Evolutionary conservation across 2,329 filamentous ascomycete genomes (phyloP).

Genomic region (Cercospora sesami): DNA sequence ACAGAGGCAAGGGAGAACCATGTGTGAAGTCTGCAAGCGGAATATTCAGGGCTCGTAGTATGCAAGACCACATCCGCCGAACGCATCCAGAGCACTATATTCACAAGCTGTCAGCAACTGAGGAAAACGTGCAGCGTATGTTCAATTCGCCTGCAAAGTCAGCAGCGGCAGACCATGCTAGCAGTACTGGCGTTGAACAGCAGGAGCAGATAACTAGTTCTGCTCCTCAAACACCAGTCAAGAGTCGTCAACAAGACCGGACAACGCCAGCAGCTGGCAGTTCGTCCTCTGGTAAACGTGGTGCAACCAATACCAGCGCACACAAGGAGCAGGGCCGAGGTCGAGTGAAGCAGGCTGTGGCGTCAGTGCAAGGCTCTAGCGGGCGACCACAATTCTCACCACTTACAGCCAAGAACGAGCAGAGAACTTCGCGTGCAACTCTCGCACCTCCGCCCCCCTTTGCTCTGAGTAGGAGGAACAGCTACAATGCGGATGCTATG

Average conservation of each 20-base stretch:
- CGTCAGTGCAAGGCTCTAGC: neutral
- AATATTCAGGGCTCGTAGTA: neutral
- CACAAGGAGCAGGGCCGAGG: neutral
- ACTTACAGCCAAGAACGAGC: neutral
- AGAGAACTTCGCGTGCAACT: neutral
- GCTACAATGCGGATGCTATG: neutral
- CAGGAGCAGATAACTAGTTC: neutral
- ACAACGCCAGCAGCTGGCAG: neutral
- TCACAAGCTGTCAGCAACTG: neutral
- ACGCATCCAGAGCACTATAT: constrained; percentile 6
- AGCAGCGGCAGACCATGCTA: neutral
- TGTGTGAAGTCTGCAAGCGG: neutral
- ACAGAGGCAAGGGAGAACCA: neutral
- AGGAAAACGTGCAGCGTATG: neutral
- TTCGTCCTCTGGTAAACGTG: neutral
- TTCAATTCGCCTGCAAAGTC: neutral
- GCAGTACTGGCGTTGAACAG: neutral
- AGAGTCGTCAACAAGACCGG: neutral
- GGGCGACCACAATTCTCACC: neutral
- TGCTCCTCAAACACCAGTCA: neutral
- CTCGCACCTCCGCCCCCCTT: neutral
- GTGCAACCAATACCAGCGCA: neutral
- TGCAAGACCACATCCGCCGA: constrained; percentile 1
- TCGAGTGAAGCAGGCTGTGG: neutral
- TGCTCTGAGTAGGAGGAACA: neutral